Base-by-base conservation (phyloP, 2,329 filamentous ascomycete species). In the Periconia macrospinosa region DNA sequence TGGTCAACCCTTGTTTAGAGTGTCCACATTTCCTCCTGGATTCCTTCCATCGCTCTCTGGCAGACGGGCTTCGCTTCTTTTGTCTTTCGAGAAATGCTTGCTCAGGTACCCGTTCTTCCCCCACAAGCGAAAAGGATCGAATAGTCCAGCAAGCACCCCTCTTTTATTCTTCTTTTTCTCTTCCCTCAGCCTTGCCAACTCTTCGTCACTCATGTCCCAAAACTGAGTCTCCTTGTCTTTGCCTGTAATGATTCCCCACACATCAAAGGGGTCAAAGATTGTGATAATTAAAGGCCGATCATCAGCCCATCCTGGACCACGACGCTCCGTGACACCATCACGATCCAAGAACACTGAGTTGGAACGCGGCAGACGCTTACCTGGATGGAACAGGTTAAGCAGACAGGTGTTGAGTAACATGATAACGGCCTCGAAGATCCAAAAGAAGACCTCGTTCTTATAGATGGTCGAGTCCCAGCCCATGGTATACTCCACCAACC, bases 341-440 rank as follows among this genome's bases (percentile, higher is more conserved):
- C 68, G 58, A 6, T 77, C 75, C 1, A 84, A 69, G 55, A 82
- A 85, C 6, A 81, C 70, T 37, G 79, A 79, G 58, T 80, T 78
- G 2, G 77, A 79, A 6, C 66, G 67, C 0, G 82, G 82, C 7
- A 84, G 67, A 27, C 74, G 78, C 33, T 71, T 75, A 37, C 79
- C 80, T 0, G 81, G 81, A 50, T 82, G 81, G 45, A 75, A 81
- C 18, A 80, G 51, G 54, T 82, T 82, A n/a, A 83, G 69, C 48
- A 84, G 58, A 5, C 75, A 72, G 13, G 78, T 80, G 56, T 82
- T 83, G 46, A 75, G 56, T 17, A 81, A 77, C 76, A 84, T 83
- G 48, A 82, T 75, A 2, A 71, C 63, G 5, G 75, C 76, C 58
- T 84, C 82, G 53, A 84, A 82, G 30, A 83, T 69, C 76, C 79